phyloP scores from a whole-genome alignment of 2,329 filamentous ascomycete genomes.

The Aspergillus amoenus region DNA sequence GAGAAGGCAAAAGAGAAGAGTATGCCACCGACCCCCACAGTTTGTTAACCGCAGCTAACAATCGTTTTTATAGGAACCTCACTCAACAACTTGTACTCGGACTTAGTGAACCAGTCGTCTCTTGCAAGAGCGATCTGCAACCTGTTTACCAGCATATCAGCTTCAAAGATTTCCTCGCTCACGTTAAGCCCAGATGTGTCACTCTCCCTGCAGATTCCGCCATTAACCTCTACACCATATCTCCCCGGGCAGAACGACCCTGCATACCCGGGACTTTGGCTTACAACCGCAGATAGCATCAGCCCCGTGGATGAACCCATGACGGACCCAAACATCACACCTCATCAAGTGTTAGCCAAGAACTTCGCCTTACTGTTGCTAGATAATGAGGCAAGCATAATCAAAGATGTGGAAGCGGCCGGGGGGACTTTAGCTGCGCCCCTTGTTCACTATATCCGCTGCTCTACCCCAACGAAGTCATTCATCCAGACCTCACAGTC shows the following conservation, averaged over 20 bases:
- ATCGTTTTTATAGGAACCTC: conserved; percentile 30
- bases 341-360: conserved; percentile 66
- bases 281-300: conserved; percentile 81
- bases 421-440: conserved; percentile 72
- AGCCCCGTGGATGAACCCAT: conserved; percentile 65
- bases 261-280: conserved; percentile 73
- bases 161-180: conserved; percentile 81
- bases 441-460: conserved; percentile 70
- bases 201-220: conserved; percentile 63
- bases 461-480: conserved; percentile 60
- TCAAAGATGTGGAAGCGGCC: conserved; percentile 67
- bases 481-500: conserved; percentile 68
- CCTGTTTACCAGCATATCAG: conserved; percentile 76
- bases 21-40: conserved; percentile 18
- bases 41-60: conserved; percentile 13
- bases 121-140: conserved; percentile 80
- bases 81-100: conserved; percentile 40
- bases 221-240: conserved; percentile 67
- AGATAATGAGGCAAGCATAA: conserved; percentile 76
- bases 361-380: conserved; percentile 85
- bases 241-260: conserved; percentile 68
- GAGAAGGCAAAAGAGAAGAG: conserved; percentile 71
- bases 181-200: conserved; percentile 66
- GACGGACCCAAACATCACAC: conserved; percentile 57
- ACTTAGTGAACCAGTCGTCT: conserved; percentile 62